Evolutionary conservation across 23 red algal species (phyloP).

Genomic region (Agarophyton chilense): DNA sequence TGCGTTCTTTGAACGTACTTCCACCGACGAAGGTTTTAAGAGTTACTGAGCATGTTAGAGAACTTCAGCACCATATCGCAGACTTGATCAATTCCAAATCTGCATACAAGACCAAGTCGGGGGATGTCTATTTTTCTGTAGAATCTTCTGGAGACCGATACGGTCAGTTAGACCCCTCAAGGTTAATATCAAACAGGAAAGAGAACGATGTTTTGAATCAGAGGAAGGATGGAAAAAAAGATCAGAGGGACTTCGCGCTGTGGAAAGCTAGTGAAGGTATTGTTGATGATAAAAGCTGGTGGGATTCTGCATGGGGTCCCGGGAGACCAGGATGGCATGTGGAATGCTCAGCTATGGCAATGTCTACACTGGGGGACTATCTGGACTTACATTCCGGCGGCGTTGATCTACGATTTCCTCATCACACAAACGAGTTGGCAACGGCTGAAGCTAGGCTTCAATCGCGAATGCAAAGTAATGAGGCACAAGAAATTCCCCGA

Average conservation of each 20-base stretch:
- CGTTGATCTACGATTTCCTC: constrained; percentile 93
- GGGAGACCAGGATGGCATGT: constrained; percentile 97
- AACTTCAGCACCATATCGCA: constrained; percentile 62
- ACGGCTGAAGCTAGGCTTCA: constrained; percentile 49
- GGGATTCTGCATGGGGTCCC: constrained; percentile 82
- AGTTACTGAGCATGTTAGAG: constrained; percentile 89
- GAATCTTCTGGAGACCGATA: constrained; percentile 61
- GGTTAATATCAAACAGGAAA: neutral
- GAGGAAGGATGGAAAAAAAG: constrained; percentile 55
- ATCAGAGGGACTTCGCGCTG: constrained; percentile 83
- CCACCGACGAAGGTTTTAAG: constrained; percentile 70
- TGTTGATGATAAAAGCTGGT: constrained; percentile 10
- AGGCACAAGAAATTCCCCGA: too few species aligned
- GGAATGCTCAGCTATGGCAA: constrained; percentile 95
- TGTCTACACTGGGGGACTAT: constrained; percentile 13
- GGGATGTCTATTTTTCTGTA: constrained; percentile 91
- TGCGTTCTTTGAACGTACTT: constrained; percentile 73
- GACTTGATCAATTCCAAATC: constrained; percentile 34
- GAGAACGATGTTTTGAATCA: neutral
- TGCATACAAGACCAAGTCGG: constrained; percentile 65
- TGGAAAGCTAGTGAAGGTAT: constrained; percentile 81
- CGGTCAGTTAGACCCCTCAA: constrained; percentile 81
- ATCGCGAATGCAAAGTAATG: too few species aligned
- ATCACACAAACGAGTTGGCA: constrained; percentile 96
- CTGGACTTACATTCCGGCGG: constrained; percentile 95